phyloP scores from a whole-genome alignment of 2,329 filamentous ascomycete genomes.

The Aspergillus jensenii region DNA sequence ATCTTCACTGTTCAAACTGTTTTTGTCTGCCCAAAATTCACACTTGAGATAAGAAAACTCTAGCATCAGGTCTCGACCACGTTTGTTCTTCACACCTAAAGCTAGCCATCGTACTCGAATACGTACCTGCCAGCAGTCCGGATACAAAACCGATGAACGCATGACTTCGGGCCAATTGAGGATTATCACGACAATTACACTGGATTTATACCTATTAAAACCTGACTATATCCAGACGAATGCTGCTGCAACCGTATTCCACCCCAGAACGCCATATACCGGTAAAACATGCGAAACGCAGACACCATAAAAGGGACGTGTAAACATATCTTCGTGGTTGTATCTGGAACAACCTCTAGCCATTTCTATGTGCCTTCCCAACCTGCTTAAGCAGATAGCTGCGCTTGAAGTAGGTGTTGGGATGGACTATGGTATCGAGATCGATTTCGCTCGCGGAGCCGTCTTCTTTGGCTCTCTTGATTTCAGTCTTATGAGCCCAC shows the following conservation, averaged over 20 bases:
- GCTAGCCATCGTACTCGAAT: no score
- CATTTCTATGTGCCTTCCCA: conserved; percentile 52
- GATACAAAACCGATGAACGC: neutral
- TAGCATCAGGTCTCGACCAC: no score
- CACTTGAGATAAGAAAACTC: no score
- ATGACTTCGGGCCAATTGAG: neutral
- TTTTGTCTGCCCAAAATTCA: no score
- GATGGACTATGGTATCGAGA: conserved; percentile 92
- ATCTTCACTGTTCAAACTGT: no score
- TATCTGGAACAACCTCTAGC: conserved; percentile 32
- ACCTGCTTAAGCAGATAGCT: conserved; percentile 87
- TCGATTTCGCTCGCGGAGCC: conserved; percentile 70
- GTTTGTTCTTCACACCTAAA: no score
- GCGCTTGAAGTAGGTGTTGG: conserved; percentile 96
- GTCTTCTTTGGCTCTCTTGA: conserved; percentile 74
- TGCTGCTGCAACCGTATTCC: conserved; percentile 1
- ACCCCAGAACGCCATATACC: conserved; percentile 20
- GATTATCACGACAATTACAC: neutral
- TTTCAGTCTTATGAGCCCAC: conserved; percentile 73
- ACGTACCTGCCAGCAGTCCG: no score
- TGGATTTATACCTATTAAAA: conserved; percentile 10
- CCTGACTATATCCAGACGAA: neutral
- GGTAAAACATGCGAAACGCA: conserved; percentile 6
- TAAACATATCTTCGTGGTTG: conserved; percentile 51
- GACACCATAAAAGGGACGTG: conserved; percentile 16